phyloP scores from a whole-genome alignment of 2,329 filamentous ascomycete genomes.

The Penicillium sp. region DNA sequence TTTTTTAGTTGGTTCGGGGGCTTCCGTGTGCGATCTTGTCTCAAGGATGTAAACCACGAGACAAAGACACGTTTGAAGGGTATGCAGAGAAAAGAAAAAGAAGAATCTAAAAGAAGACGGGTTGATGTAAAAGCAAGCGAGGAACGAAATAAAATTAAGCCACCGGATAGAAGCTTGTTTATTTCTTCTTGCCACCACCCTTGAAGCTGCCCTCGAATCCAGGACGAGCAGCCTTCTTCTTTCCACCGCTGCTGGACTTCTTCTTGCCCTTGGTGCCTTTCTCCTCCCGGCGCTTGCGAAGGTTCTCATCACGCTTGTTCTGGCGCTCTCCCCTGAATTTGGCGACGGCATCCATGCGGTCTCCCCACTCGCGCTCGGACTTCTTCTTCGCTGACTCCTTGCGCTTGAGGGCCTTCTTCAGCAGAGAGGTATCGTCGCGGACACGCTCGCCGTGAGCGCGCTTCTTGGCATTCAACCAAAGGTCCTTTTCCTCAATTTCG shows the following conservation, averaged over 20 bases:
- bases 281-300: constrained; percentile 70
- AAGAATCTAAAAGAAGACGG: background rate
- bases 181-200: constrained; percentile 47
- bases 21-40: background rate
- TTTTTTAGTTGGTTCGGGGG: constrained; percentile 21
- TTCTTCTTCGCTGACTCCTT: constrained; percentile 88
- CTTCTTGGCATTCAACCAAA: constrained; percentile 88
- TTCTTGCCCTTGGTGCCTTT: constrained; percentile 61
- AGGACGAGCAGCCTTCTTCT: constrained; percentile 58
- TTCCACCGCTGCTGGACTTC: constrained; percentile 32
- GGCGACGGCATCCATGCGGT: constrained; percentile 68
- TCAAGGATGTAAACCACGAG: background rate
- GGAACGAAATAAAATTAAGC: background rate
- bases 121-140: background rate
- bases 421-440: constrained; percentile 75
- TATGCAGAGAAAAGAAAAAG: constrained; percentile 8
- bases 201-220: constrained; percentile 73
- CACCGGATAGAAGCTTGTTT: constrained; percentile 9
- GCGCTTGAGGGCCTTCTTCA: constrained; percentile 93
- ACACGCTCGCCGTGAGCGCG: constrained; percentile 86
- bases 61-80: constrained; percentile 6
- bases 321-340: constrained; percentile 76
- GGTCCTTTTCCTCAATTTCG: constrained; percentile 88
- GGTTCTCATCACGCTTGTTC: constrained; percentile 77
- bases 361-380: constrained; percentile 84